phyloP scores from a whole-genome alignment of 208 protist genomes.

The Herpetomonas samuelpessoai region DNA sequence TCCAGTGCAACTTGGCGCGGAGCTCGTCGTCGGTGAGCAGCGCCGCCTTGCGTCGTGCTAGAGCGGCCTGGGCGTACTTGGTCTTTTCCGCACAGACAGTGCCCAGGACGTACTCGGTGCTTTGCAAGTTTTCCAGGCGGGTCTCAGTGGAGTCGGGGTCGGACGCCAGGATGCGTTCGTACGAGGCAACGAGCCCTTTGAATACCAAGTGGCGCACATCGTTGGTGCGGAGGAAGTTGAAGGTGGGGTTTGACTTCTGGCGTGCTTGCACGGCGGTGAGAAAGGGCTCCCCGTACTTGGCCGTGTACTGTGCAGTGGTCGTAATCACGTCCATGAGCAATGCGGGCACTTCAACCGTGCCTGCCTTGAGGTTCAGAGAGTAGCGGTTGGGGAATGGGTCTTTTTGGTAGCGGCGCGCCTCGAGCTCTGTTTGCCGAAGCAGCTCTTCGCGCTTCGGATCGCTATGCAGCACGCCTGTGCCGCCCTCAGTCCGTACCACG shows the following conservation, averaged over 20 bases:
- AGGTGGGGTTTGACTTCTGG: constrained; percentile 60
- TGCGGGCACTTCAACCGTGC: constrained; percentile 66
- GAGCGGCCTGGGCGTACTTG: constrained; percentile 65
- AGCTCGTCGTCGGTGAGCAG: constrained; percentile 86
- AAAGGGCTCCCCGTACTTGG: constrained; percentile 84
- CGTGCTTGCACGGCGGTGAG: constrained; percentile 50
- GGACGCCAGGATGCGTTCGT: constrained; percentile 62
- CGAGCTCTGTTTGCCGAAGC: constrained; percentile 62
- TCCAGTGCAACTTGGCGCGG: constrained; percentile 77
- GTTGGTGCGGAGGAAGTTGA: constrained; percentile 71
- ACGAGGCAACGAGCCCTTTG: constrained; percentile 72
- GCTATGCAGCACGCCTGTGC: constrained; percentile 36
- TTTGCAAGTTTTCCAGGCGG: constrained; percentile 56
- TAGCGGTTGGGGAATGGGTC: constrained; percentile 79
- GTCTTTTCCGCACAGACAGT: constrained; percentile 70
- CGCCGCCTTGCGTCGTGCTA: constrained; percentile 76
- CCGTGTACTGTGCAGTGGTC: constrained; percentile 78
- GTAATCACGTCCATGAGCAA: constrained; percentile 72
- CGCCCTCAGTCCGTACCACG: constrained; percentile 52
- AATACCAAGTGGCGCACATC: constrained; percentile 78
- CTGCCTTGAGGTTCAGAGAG: constrained; percentile 57
- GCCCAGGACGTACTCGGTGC: constrained; percentile 44
- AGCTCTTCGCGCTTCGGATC: constrained; percentile 66
- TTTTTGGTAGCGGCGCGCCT: constrained; percentile 69
- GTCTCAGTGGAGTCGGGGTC: constrained; percentile 72